phyloP scores from a whole-genome alignment of 495 filamentous ascomycete species.

The Tuber microsphaerosporum region DNA sequence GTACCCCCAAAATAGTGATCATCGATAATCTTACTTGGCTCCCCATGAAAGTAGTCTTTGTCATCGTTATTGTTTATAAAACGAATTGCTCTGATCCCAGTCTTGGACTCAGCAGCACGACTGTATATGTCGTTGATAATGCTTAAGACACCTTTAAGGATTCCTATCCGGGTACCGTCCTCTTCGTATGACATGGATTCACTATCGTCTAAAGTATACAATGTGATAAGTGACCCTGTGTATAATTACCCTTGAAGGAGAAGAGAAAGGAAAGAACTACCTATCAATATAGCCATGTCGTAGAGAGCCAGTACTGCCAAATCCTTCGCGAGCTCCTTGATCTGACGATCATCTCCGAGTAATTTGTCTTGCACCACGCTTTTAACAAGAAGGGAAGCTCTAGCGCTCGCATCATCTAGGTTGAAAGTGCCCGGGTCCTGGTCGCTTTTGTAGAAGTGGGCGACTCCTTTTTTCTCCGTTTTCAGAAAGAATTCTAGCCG shows the following conservation, averaged over 20 bases:
- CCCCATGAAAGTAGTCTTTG: neutral
- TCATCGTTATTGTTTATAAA: constrained; percentile 56
- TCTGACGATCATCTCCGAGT: neutral
- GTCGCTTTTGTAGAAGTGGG: neutral
- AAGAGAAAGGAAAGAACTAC: constrained; percentile 28
- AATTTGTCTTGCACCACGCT: neutral
- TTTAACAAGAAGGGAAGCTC: neutral
- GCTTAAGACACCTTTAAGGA: constrained; percentile 56
- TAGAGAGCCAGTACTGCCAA: constrained; percentile 26
- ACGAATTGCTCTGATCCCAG: constrained; percentile 56
- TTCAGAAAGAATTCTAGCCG: neutral
- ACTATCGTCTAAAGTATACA: constrained; percentile 53
- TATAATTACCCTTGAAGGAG: neutral
- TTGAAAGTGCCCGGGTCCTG: neutral
- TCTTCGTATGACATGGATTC: constrained; percentile 67
- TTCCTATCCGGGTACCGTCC: constrained; percentile 54
- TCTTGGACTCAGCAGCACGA: constrained; percentile 52
- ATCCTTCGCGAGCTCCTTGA: constrained; percentile 16
- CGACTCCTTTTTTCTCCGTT: neutral
- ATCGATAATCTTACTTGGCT: constrained; percentile 48
- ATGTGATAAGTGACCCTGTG: neutral
- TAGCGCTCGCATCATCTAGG: neutral
- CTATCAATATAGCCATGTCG: constrained; percentile 44
- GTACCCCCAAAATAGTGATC: constrained; percentile 57
- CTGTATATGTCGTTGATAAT: constrained; percentile 57